Evolutionary conservation across 1,139 yeast species (phyloP), one percentile per base, ranked within the genome.

Genomic region (Candida frijolesensis): DNA sequence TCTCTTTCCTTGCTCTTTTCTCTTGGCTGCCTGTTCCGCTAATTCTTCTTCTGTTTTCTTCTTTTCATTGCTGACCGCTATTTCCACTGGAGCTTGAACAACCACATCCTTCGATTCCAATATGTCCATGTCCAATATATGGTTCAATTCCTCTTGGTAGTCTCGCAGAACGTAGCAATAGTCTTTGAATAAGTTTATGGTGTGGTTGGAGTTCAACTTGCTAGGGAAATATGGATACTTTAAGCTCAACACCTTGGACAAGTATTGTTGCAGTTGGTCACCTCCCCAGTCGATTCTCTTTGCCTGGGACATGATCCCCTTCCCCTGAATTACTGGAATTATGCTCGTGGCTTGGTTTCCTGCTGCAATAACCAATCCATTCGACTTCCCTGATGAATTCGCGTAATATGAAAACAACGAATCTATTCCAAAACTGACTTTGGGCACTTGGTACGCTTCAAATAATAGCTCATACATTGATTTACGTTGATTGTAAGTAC

Each of bases 221-320:
- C 88, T 72, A 3, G 99, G 98, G 64, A 91, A 94, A 59, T 85
- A 86, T 0, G 99, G 99, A 67, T 95, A 95, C 63, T 95, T 95
- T 61, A 95, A 74, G 1, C 85, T 78, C 46, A 95, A 69, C 33
- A 88, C 75, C 57, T 76, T 80, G 52, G 79, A 81, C 64, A 94
- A 67, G 58, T 78, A 92, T 46, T 79, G 82, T 33, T 80, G 82
- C 1, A 92, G 80, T 49, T 83, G 88, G 54, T 82, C 81, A 7
- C 97, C 98, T 50, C 98, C 99, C 89, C 95, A 90, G 62, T 90
- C 92, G 42, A 95, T 82, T 60, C 98, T 75, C 61, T 90, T 92
- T 2, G 94, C 76, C 53, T 85, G 87, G 44, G 80, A 72, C 48
- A 90, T 67, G 2, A 85, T 59, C 0, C 96, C 95, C 51, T 71